Evolutionary conservation across 75 land plant genomes (phyloP).

Genomic region (Gnetum montanum): DNA sequence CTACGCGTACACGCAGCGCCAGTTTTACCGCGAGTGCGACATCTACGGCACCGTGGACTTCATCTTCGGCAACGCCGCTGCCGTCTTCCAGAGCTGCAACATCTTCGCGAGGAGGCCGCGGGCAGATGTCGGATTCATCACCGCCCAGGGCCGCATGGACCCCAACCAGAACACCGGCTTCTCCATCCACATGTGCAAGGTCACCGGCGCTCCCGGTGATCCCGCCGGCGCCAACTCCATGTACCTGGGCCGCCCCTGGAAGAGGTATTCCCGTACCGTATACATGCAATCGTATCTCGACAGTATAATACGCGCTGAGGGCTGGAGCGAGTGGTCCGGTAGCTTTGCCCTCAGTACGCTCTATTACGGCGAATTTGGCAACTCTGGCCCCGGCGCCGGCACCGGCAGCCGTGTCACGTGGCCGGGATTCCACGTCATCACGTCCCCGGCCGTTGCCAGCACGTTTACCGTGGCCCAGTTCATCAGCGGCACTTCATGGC

Average conservation of each 20-base stretch:
- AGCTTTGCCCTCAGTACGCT: constrained; percentile 6
- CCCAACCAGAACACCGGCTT: constrained; percentile 13
- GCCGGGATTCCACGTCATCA: constrained; percentile 1
- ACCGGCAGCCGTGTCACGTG: constrained; percentile 8
- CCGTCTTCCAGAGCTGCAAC: constrained; percentile 24
- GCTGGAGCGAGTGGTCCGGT: constrained; percentile 16
- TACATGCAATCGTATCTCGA: constrained; percentile 9
- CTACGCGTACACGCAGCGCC: not conserved
- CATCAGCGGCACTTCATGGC: constrained; percentile 8
- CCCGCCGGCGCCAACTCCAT: not conserved
- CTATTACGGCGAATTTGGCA: constrained; percentile 15
- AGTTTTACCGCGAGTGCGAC: constrained; percentile 16
- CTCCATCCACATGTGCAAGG: constrained; percentile 18
- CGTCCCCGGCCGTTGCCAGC: not conserved
- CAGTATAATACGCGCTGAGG: constrained; percentile 5
- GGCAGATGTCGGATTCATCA: constrained; percentile 1
- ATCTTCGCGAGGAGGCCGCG: not conserved
- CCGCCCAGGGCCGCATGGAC: constrained; percentile 10
- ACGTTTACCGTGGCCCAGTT: constrained; percentile 9
- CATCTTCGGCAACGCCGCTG: constrained; percentile 21
- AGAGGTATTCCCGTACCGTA: constrained; percentile 8
- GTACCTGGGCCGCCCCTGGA: constrained; percentile 30
- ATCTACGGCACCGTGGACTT: constrained; percentile 21
- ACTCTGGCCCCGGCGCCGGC: constrained; percentile 15
- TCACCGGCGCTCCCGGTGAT: constrained; percentile 4